Evolutionary conservation across 495 filamentous ascomycete genomes (phyloP), one percentile per base, ranked within the genome.

Genomic region (Penicillium simplicissimum): DNA sequence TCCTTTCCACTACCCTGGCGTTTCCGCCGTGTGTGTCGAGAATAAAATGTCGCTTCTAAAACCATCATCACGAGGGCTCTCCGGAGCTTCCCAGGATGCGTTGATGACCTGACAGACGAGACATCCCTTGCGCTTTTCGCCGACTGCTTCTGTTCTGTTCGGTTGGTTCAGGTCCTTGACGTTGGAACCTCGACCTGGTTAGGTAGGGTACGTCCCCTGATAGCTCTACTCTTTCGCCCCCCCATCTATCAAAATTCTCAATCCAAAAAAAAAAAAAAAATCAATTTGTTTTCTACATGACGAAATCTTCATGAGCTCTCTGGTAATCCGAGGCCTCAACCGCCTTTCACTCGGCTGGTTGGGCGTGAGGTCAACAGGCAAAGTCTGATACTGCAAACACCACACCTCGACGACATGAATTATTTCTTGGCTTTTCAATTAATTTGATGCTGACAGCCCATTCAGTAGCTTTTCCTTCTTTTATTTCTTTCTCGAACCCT

Each of bases 31-130:
- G 87, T 91, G 87, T 84, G 94, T 91, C 90, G 80, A 94, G 90
- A 94, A 76, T 71, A 81, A 79, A 77, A 68, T 66, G 69, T 85
- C 89, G 86, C 90, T 88, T 91, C 84, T 91, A 98, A 98, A 98
- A 98, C 94, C 94, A 92, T 97, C 87, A 87, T 92, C 89, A 92
- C 90, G 94, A 98, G 94, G 90, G 91, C 87, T 88, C 80, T 83
- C 70, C 72, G 75, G 70, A 79, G 92, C 88, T 87, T 82, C 76
- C 91, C 94, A 98, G 93, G 94, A 98, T 87, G 82, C 87, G 91
- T 76, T 93, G 94, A 97, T 93, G 93, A 98, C 94, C 94, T 96
- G 84, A 89, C 82, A 88, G 87, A 80, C 84, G 89, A 84, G 77
- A 92, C 90, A 93, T 79, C 59, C 62, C 60, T 53, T 52, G n/a